Base-by-base conservation (phyloP, 164 flowering plant genomes). In the Magnolia changhungtana region DNA sequence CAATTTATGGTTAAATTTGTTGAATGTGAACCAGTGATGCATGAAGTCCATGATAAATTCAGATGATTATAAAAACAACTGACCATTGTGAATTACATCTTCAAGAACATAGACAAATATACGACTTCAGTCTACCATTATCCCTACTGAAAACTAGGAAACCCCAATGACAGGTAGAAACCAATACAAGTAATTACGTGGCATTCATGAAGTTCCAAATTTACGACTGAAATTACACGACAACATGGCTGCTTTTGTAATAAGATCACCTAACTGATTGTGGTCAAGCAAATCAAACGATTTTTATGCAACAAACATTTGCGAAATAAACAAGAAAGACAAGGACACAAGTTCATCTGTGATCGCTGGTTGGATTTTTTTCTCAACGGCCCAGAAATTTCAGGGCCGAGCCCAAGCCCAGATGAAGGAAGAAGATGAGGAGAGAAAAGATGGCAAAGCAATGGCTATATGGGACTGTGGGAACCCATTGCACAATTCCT, bases 401-500 rank as follows among this genome's bases (percentile, higher is more conserved):
- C 45, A 4, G 45, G 45, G 45, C 45, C 45, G 4, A 37, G 63
- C n/a, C 19, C n/a, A 65, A 21, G 20, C 20, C 23, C 67, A 67
- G 63, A 71, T n/a, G 73, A 71, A 71, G 31, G 73, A 51, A 71
- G 63, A 71, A 71, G 73, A 49, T 29, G 21, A 49, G 23, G 45
- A 10, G 50, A 11, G 19, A 51, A 18, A 71, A 51, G 63, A 20
- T 7, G 27, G 49, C 11, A 23, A 50, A 20, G 27, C 23, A 8
- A 20, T 51, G 8, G 50, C 24, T 21, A 23, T 50, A 13, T 71
- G 73, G 73, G 73, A 71, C 31, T 50, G 59, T 51, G 73, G 73
- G 19, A 71, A 63, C 29, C 73, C 70, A 21, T 71, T 71, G 20
- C 51, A 71, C 49, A 59, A 71, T 51, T 71, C 73, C 58, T 71